Conservation (phyloP, 169 alveolate genomes). For the Plasmodium yoelii region DNA sequence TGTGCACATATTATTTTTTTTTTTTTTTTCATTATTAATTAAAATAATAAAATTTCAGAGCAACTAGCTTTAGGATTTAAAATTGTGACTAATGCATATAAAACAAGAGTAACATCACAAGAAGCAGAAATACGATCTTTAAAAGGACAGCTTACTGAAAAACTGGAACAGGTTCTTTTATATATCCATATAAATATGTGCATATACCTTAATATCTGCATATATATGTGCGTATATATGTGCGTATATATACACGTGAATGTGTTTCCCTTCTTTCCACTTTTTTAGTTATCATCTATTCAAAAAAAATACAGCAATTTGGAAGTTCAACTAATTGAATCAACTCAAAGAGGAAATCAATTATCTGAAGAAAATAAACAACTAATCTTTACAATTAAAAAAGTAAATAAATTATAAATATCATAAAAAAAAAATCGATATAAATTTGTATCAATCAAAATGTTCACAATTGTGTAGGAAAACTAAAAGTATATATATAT, state of each 20-base stretch:
- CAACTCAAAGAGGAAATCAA: constrained; percentile 89
- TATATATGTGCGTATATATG: not conserved
- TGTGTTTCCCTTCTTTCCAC: too few species aligned
- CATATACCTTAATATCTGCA: not conserved
- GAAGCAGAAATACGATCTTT: constrained; percentile 87
- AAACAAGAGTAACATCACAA: constrained; percentile 86
- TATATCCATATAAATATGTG: not conserved
- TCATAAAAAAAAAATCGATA: not conserved
- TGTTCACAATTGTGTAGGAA: not conserved
- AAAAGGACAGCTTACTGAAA: constrained; percentile 86
- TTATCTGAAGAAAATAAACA: constrained; percentile 89
- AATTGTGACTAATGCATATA: constrained; percentile 89
- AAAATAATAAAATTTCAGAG: constrained; percentile 73
- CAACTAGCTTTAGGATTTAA: constrained; percentile 90
- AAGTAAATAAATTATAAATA: constrained; percentile 26
- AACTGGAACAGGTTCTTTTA: constrained; percentile 82
- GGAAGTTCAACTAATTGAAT: constrained; percentile 89
- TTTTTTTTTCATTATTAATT: not conserved
- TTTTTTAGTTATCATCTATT: constrained; percentile 81
- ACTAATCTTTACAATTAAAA: constrained; percentile 84
- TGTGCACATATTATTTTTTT: not conserved
- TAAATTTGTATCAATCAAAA: not conserved
- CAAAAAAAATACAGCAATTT: constrained; percentile 88
- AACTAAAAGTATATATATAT: not conserved
- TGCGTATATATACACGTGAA: not conserved